A percentile compares a stretch with the other conserved stretches of the same genome.
Conservation (phyloP, 495 filamentous ascomycete genomes). For the Astrocystis sublimbata region DNA sequence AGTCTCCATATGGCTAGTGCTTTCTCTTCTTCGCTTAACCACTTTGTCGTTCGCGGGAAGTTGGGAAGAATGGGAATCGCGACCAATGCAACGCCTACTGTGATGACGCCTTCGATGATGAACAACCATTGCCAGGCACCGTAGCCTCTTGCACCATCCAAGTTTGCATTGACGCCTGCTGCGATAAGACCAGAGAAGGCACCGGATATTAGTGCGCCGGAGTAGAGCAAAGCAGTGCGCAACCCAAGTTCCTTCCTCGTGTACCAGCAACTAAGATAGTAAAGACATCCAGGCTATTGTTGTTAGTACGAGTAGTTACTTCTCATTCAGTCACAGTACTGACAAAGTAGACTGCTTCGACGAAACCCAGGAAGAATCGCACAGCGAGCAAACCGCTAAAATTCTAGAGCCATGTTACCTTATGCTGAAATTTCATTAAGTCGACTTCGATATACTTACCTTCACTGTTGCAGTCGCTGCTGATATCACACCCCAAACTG, state of each 20-base stretch:
- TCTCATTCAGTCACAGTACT: slow-evolving; percentile 15
- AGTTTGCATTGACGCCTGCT: slow-evolving; percentile 53
- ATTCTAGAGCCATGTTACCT: slow-evolving; percentile 33
- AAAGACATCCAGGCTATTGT: slow-evolving; percentile 50
- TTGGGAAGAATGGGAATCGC: slow-evolving; percentile 70
- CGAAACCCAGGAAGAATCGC: slow-evolving; percentile 72
- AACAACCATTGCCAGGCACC: slow-evolving; percentile 67
- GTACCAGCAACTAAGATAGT: slow-evolving; percentile 62
- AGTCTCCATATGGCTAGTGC: slow-evolving; percentile 68
- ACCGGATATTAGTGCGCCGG: slow-evolving; percentile 62
- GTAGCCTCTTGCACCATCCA: slow-evolving; percentile 49
- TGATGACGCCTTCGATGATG: slow-evolving; percentile 72
- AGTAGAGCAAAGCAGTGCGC: slow-evolving; percentile 61
- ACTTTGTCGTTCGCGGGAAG: slow-evolving; percentile 74
- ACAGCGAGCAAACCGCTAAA: slow-evolving; percentile 63
- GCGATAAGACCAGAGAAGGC: slow-evolving; percentile 65
- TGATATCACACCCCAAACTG: slow-evolving; percentile 73
- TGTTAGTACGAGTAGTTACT: neutral
- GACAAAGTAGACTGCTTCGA: slow-evolving; percentile 53
- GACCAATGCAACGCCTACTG: slow-evolving; percentile 44
- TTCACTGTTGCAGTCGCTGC: slow-evolving; percentile 61
- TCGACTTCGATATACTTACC: neutral
- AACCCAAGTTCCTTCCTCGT: slow-evolving; percentile 58
- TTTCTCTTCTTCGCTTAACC: slow-evolving; percentile 70
- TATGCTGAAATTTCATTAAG: neutral